These are phyloP conservation scores for Leptographium radiaticola DNA, from an alignment of 2,329 filamentous ascomycete genomes.

Conservation along the genomic window DNA sequence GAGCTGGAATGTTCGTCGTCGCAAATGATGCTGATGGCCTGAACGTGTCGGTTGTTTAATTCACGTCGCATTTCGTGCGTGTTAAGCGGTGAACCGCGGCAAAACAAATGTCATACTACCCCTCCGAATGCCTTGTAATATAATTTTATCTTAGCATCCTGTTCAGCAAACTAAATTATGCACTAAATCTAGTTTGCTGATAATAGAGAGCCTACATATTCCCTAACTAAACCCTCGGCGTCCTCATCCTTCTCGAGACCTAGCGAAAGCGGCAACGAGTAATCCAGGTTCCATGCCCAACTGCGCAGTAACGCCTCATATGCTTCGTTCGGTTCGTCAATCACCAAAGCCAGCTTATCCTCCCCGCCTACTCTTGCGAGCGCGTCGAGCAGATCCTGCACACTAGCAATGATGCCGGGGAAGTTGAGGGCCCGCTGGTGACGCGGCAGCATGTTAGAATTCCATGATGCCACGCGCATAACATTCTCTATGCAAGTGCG, in stretches of 20 bases:
- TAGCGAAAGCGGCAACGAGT: conserved; percentile 32
- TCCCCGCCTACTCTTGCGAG: conserved; percentile 40
- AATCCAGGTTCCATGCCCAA: conserved; percentile 46
- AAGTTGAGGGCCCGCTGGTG: conserved; percentile 42
- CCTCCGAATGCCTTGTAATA: not conserved
- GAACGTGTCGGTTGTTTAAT: not conserved
- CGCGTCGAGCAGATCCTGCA: conserved; percentile 48
- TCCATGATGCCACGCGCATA: conserved; percentile 28
- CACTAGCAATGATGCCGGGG: conserved; percentile 41
- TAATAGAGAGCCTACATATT: conserved; percentile 31
- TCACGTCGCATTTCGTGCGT: conserved; percentile 6
- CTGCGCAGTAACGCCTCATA: conserved; percentile 45
- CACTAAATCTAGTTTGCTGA: not conserved
- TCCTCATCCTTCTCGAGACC: conserved; percentile 37
- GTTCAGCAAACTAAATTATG: not conserved
- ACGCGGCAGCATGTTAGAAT: conserved; percentile 25
- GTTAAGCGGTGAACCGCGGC: conserved; percentile 6
- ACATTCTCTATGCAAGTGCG: conserved; percentile 39
- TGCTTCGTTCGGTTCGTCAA: conserved; percentile 39
- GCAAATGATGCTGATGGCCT: not conserved
- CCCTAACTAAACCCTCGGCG: conserved; percentile 40
- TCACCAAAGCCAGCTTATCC: conserved; percentile 37
- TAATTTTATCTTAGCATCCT: not conserved
- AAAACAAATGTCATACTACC: not conserved
- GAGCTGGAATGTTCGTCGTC: not conserved